Conservation (phyloP, 768 basidiomycete species). For the Tylopilus rubrobrunneus region DNA sequence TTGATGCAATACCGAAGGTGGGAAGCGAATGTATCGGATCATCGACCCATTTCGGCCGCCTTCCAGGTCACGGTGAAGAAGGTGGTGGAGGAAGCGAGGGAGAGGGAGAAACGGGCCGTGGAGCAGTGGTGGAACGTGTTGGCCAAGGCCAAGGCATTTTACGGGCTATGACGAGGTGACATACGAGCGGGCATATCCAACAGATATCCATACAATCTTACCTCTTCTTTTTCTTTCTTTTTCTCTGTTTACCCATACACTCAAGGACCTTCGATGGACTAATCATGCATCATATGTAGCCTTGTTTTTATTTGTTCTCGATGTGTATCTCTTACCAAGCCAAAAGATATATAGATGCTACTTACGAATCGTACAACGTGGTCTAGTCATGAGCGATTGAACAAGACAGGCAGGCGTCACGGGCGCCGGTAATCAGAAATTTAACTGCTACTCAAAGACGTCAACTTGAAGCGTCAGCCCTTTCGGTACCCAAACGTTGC, state of each 20-base stretch:
- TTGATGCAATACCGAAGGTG: constrained; percentile 75
- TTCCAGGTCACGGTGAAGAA: constrained; percentile 74
- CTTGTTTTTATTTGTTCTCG: neutral
- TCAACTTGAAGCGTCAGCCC: too few species aligned
- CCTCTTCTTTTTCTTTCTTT: too few species aligned
- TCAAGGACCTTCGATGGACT: neutral
- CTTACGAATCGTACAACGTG: too few species aligned
- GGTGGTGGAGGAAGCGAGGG: constrained; percentile 57
- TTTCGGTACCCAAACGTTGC: too few species aligned
- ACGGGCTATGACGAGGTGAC: constrained; percentile 24
- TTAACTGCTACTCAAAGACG: too few species aligned
- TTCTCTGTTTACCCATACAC: neutral
- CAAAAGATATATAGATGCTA: too few species aligned
- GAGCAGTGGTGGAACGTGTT: constrained; percentile 51
- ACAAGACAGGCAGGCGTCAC: too few species aligned
- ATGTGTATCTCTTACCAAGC: neutral
- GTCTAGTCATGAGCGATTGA: too few species aligned
- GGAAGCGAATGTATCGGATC: constrained; percentile 87
- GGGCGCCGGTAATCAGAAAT: too few species aligned
- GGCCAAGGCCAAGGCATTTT: constrained; percentile 31
- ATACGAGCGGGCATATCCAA: neutral
- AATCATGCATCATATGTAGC: neutral
- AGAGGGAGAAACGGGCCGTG: constrained; percentile 52
- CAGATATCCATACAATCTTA: neutral
- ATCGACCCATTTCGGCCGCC: constrained; percentile 81